A percentile compares a stretch with the other conserved stretches of the same genome.
These are phyloP conservation scores for Biscutella laevigata DNA, from an alignment of 441 rosid genomes.

Conservation along the genomic window DNA sequence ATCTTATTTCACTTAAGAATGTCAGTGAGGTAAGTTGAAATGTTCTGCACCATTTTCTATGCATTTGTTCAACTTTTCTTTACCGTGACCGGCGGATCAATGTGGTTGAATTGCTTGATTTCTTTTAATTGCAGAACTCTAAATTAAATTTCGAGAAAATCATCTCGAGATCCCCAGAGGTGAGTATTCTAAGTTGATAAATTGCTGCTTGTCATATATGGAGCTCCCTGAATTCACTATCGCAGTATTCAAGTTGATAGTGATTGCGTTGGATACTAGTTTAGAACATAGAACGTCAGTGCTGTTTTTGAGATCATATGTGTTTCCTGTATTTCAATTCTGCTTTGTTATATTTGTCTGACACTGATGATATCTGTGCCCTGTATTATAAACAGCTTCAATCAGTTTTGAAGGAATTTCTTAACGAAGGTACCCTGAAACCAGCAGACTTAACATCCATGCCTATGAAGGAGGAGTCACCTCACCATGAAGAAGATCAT, in stretches of 20 bases:
- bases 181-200: conserved; percentile 24
- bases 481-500: conserved; percentile 30
- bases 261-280: background rate
- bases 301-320: background rate
- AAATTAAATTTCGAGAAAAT: conserved; percentile 35
- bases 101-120: conserved; percentile 5
- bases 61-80: background rate
- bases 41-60: background rate
- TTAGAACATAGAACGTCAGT: background rate
- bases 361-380: conserved; percentile 1
- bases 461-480: conserved; percentile 36
- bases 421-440: conserved; percentile 28
- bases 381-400: conserved; percentile 36
- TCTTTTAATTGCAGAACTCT: conserved; percentile 41
- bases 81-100: background rate
- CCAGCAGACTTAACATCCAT: conserved; percentile 24
- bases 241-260: too few relatives aligned
- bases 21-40: conserved; percentile 40
- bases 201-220: background rate
- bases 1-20: conserved; percentile 31
- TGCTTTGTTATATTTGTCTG: conserved; percentile 2
- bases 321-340: background rate
- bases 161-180: conserved; percentile 55
- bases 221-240: background rate
- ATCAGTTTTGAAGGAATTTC: conserved; percentile 27